Evolutionary conservation across 805 yeast species (phyloP).

Genomic region (Hanseniaspora lachancei): DNA sequence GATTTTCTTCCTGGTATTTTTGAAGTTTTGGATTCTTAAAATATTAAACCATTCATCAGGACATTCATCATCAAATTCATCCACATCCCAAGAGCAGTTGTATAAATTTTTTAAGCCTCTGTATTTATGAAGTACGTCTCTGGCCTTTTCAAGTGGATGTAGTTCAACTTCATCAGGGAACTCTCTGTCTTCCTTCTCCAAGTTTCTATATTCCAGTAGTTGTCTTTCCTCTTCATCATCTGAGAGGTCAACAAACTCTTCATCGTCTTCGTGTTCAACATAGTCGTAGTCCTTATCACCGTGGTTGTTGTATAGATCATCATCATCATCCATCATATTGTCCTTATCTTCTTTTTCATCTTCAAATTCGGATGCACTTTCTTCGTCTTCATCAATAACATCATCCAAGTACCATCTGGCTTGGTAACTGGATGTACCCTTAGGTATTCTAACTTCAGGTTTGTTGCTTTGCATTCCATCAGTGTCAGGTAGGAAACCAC

Average conservation of each 20-base stretch:
- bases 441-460: conserved; percentile 42
- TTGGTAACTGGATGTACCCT: conserved; percentile 68
- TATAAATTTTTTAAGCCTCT: conserved; percentile 78
- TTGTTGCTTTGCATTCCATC: conserved; percentile 16
- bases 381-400: conserved; percentile 24
- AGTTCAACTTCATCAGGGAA: conserved; percentile 94
- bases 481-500: conserved; percentile 29
- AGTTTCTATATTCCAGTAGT: conserved; percentile 48
- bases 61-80: conserved; percentile 61
- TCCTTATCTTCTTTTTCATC: conserved; percentile 21
- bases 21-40: conserved; percentile 60
- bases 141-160: conserved; percentile 60
- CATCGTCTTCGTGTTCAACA: conserved; percentile 37
- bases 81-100: conserved; percentile 74
- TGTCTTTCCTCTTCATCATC: conserved; percentile 79
- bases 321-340: conserved; percentile 24
- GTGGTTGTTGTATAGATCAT: conserved; percentile 20
- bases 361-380: conserved; percentile 29
- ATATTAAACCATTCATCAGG: conserved; percentile 72
- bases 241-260: conserved; percentile 56
- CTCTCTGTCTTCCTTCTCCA: conserved; percentile 72
- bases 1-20: conserved; percentile 58
- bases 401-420: conserved; percentile 68
- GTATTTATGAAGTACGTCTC: conserved; percentile 60
- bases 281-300: conserved; percentile 29